Evolutionary conservation across 2,329 filamentous ascomycete genomes (phyloP).

Genomic region (Phyllosticta capitalensis): DNA sequence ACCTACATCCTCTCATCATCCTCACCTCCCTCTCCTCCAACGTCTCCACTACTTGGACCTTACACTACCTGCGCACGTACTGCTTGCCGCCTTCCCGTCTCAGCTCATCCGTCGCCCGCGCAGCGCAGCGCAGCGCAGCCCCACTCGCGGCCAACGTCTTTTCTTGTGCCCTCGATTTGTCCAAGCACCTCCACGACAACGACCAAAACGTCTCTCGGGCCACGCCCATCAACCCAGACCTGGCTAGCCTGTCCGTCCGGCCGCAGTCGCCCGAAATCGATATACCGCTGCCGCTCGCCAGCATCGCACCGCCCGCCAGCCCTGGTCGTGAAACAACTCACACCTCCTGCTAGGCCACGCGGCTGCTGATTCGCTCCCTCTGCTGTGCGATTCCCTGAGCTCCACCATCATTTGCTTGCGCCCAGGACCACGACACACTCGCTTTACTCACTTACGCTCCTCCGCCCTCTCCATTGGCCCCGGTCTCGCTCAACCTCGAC

Average conservation of each 20-base stretch:
- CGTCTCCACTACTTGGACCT: too few species aligned
- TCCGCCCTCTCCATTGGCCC: constrained; percentile 8
- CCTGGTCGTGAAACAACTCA: constrained; percentile 12
- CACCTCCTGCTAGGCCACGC: constrained; percentile 2
- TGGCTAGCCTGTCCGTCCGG: not conserved
- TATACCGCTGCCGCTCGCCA: not conserved
- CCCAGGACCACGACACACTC: constrained; percentile 8
- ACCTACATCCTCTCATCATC: not conserved
- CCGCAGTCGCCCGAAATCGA: constrained; percentile 1
- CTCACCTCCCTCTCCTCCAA: not conserved
- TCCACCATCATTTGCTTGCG: constrained; percentile 10
- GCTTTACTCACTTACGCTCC: constrained; percentile 5
- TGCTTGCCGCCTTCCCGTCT: not conserved
- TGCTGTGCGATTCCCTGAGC: constrained; percentile 9
- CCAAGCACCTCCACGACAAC: not conserved
- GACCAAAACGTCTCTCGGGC: not conserved
- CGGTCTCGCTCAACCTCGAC: constrained; percentile 2
- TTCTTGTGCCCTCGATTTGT: not conserved
- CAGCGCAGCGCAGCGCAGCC: not conserved
- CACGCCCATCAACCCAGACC: not conserved
- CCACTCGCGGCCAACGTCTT: not conserved
- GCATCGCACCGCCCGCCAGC: constrained; percentile 4
- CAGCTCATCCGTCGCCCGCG: not conserved
- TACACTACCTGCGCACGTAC: not conserved
- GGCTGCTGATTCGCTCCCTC: constrained; percentile 9